Percentiles rank a stretch among this genome's conserved stretches.
Conservation (phyloP, 2,329 filamentous ascomycete species). For the Pseudogymnoascus sp. region DNA sequence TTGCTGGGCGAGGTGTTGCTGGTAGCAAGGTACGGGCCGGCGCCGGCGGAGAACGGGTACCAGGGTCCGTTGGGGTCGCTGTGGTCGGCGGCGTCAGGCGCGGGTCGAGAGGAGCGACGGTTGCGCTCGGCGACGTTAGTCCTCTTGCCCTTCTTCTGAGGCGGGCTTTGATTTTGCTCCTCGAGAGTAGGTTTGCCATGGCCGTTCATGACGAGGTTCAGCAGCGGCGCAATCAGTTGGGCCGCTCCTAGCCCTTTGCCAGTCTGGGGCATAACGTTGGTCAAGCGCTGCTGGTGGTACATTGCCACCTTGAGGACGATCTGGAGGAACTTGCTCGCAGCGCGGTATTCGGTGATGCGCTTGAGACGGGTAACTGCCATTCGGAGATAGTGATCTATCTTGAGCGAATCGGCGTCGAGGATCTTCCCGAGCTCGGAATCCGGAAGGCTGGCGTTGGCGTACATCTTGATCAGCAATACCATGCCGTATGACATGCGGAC, state of each 20-base stretch:
- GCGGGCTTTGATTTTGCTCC: not conserved
- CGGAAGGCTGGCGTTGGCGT: conserved; percentile 48
- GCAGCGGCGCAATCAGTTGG: conserved; percentile 1
- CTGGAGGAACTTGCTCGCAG: conserved; percentile 5
- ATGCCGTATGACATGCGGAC: conserved; percentile 44
- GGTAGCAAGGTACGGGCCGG: not conserved
- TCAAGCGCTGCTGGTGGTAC: conserved; percentile 1
- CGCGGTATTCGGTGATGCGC: not conserved
- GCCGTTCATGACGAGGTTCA: not conserved
- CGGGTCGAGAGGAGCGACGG: not conserved
- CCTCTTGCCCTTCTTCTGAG: not conserved
- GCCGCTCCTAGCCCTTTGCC: not conserved
- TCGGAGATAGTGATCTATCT: conserved; percentile 54
- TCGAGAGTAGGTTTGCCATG: not conserved
- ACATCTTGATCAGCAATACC: conserved; percentile 47
- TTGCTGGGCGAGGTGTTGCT: not conserved
- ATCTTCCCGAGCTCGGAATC: conserved; percentile 56
- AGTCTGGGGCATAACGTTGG: not conserved
- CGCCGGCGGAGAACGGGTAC: not conserved
- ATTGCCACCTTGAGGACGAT: conserved; percentile 8
- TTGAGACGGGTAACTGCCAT: conserved; percentile 43
- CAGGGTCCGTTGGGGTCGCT: not conserved
- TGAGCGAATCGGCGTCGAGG: conserved; percentile 55
- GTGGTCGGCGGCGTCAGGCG: not conserved
- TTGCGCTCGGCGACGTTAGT: not conserved